A percentile compares a stretch with the other conserved stretches of the same genome.
phyloP scores from a whole-genome alignment of 805 yeast genomes.

The Candida pseudofarinosa region DNA sequence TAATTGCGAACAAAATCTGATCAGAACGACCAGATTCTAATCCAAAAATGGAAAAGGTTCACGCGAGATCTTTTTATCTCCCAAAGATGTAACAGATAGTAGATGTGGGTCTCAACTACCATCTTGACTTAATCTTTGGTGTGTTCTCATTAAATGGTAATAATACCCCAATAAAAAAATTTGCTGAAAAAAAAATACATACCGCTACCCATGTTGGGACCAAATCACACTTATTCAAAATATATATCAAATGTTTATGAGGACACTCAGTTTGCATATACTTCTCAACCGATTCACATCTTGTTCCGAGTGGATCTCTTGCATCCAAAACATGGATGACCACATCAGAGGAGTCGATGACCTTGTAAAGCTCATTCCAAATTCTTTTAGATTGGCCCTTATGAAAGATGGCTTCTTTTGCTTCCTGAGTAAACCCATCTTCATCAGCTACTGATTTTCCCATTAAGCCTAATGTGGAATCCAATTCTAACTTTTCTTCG shows the following conservation, averaged over 20 bases:
- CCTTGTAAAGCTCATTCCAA: slow-evolving; percentile 97
- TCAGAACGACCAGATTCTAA: slow-evolving; percentile 41
- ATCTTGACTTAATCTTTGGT: slow-evolving; percentile 91
- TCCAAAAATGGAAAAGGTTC: slow-evolving; percentile 44
- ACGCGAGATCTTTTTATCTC: slow-evolving; percentile 67
- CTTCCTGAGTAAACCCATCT: slow-evolving; percentile 85
- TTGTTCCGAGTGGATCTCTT: slow-evolving; percentile 94
- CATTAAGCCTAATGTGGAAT: slow-evolving; percentile 76
- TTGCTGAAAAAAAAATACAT: slow-evolving; percentile 47
- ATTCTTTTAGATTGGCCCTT: slow-evolving; percentile 98
- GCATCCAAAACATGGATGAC: slow-evolving; percentile 96
- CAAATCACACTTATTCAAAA: slow-evolving; percentile 93
- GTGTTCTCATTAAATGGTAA: slow-evolving; percentile 4
- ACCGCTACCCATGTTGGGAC: slow-evolving; percentile 99
- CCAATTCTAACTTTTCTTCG: slow-evolving; percentile 73
- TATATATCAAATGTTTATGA: slow-evolving; percentile 92
- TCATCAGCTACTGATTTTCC: slow-evolving; percentile 55
- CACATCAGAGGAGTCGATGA: slow-evolving; percentile 95
- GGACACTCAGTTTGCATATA: slow-evolving; percentile 91
- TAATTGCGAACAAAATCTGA: slow-evolving; percentile 29
- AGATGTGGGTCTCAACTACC: slow-evolving; percentile 41
- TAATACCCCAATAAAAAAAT: slow-evolving; percentile 1
- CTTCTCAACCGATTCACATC: slow-evolving; percentile 90
- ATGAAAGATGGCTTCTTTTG: slow-evolving; percentile 91
- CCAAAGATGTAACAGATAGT: slow-evolving; percentile 98